A percentile compares a stretch with the other conserved stretches of the same genome.
Conservation (phyloP, 2,329 filamentous ascomycete species). For the Fusarium sp. region DNA sequence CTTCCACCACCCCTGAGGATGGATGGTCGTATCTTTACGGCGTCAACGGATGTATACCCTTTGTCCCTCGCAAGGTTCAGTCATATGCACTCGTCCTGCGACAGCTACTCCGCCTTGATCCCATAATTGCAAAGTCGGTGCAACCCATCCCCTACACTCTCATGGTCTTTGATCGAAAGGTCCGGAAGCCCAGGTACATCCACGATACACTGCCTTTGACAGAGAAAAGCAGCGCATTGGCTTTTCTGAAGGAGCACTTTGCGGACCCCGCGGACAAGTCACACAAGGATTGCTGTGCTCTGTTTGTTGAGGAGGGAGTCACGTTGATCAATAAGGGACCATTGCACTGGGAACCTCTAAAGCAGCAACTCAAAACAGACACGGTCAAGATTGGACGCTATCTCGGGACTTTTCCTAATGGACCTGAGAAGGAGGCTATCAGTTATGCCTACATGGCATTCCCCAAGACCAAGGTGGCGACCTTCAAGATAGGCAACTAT, state of each 20-base stretch:
- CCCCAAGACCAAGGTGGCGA: conserved; percentile 9
- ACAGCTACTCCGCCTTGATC: conserved; percentile 33
- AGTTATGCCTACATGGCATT: conserved; percentile 39
- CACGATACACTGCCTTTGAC: conserved; percentile 20
- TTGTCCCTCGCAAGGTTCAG: conserved; percentile 33
- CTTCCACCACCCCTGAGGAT: neutral
- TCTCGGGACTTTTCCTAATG: neutral
- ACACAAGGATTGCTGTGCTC: conserved; percentile 26
- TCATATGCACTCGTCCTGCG: conserved; percentile 38
- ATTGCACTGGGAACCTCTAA: conserved; percentile 36
- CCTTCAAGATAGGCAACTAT: conserved; percentile 29
- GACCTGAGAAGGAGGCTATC: conserved; percentile 3
- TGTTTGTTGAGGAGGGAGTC: conserved; percentile 39
- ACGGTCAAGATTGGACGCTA: conserved; percentile 29
- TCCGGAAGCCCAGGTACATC: neutral
- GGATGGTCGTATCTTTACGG: conserved; percentile 41
- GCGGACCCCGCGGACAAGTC: neutral
- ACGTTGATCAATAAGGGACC: neutral
- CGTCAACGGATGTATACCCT: conserved; percentile 48
- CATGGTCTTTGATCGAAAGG: conserved; percentile 20
- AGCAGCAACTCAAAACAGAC: conserved; percentile 23
- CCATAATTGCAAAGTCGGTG: neutral
- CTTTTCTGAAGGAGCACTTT: conserved; percentile 15
- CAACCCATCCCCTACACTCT: conserved; percentile 13
- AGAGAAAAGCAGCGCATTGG: neutral